Evolutionary conservation across 129 eudicot genomes (phyloP).

Genomic region (Centella asiatica): DNA sequence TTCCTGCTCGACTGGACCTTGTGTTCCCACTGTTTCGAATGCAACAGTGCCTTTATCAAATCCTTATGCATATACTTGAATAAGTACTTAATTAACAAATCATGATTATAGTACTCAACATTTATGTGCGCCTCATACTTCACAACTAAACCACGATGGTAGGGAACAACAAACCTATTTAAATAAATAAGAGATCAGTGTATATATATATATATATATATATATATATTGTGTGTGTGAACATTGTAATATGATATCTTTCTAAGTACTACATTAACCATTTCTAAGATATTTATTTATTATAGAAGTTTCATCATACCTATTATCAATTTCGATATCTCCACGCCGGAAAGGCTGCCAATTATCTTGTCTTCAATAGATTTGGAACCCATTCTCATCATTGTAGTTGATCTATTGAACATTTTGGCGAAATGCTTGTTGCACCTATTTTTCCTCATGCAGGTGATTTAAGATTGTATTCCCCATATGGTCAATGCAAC

Average conservation of each 20-base stretch:
- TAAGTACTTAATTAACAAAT: slow-evolving; percentile 1
- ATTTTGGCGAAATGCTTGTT: slow-evolving; percentile 10
- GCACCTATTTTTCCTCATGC: not conserved
- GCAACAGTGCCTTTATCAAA: slow-evolving; percentile 9
- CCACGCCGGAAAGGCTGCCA: no score
- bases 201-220: no score
- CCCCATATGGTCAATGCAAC: slow-evolving; percentile 22
- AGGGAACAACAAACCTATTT: slow-evolving; percentile 6
- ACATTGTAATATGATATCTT: no score
- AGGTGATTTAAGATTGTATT: not conserved
- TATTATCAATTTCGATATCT: no score
- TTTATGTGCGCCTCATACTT: slow-evolving; percentile 10
- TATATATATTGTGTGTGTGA: no score
- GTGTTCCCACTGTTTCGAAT: no score
- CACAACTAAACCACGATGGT: not conserved
- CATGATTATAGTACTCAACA: slow-evolving; percentile 12
- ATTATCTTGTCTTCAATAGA: no score
- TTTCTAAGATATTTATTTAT: no score
- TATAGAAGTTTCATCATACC: no score
- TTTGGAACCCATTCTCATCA: no score
- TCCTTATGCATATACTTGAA: slow-evolving; percentile 22
- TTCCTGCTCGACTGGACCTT: no score
- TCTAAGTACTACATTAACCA: no score
- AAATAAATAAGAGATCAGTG: not conserved
- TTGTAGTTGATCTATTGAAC: not conserved